Evolutionary conservation across 1,139 yeast species (phyloP).

Genomic region (Geotrichum cucujoidarum): DNA sequence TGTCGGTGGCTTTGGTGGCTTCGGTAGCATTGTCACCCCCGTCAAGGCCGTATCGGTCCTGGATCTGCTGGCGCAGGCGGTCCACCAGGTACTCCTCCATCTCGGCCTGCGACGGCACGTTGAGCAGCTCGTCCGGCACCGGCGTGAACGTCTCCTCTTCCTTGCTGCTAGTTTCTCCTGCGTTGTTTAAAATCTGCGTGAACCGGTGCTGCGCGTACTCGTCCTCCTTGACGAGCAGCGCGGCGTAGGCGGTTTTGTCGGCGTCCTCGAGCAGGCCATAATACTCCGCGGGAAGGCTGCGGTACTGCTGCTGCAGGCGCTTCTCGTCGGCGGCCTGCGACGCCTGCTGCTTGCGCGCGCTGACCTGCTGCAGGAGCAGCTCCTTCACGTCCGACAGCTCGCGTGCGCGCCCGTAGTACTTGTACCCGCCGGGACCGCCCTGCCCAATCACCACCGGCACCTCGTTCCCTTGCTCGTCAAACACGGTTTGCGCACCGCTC

Average conservation of each 20-base stretch:
- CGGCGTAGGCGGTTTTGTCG: conserved; percentile 15
- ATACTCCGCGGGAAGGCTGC: conserved; percentile 39
- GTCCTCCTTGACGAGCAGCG: conserved; percentile 30
- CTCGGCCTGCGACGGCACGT: conserved; percentile 40
- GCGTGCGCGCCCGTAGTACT: conserved; percentile 80
- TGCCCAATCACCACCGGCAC: conserved; percentile 25
- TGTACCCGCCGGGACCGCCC: conserved; percentile 45
- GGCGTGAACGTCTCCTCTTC: conserved; percentile 21
- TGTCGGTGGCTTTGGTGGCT: no score
- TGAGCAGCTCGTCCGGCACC: conserved; percentile 25
- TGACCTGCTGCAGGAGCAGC: conserved; percentile 39
- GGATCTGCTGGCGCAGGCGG: conserved; percentile 43
- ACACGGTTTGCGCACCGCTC: conserved; percentile 21
- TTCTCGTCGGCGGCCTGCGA: conserved; percentile 28
- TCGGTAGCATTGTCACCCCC: no score
- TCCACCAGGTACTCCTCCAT: conserved; percentile 48
- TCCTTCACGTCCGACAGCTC: conserved; percentile 73
- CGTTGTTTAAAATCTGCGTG: conserved; percentile 17
- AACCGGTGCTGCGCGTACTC: conserved; percentile 23
- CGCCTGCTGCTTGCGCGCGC: conserved; percentile 22
- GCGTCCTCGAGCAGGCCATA: conserved; percentile 47
- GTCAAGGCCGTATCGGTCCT: conserved; percentile 29
- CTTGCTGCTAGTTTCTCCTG: conserved; percentile 3
- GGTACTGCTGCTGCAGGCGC: conserved; percentile 22
- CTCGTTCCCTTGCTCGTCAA: conserved; percentile 32